Base-by-base conservation (phyloP, 2,329 filamentous ascomycete species). In the Sordariomycetes sp. region DNA sequence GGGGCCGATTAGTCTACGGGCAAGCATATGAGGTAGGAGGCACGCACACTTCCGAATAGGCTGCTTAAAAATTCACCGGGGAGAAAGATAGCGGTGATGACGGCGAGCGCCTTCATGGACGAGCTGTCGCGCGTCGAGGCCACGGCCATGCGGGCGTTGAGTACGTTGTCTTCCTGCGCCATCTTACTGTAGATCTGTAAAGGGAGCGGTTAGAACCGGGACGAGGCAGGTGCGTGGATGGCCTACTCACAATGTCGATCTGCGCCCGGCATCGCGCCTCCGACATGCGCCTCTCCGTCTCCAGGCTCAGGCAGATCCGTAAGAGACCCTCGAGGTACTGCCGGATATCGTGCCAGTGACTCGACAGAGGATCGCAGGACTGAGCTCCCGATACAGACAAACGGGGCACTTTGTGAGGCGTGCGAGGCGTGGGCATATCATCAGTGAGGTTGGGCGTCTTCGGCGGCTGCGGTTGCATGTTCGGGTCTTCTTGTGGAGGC, bases 31-130 rank as follows among this genome's bases (percentile, higher is more conserved):
- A n/a, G n/a, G n/a, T n/a, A n/a, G n/a, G n/a, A n/a, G n/a, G n/a
- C 71, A 77, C 75, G 53, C 72, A 73, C 66, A 76, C n/a, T 74
- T 54, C 74, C 75, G 60, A 77, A 76, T 2, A 77, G 66, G 7
- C 73, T 74, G 28, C 72, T 71, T 40, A 77, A 72, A 61, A 75
- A 77, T 59, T 77, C 74, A 53, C 74, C 75, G 0, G 74, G 75
- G 3, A 77, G 68, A 62, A 77, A 77, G n/a, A 77, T 67, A 16
- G 75, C 75, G 0, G 75, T 77, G 58, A 77, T 76, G 32, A 77
- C 73, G 1, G 75, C 75, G 0, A 77, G 65, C 1, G 74, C 74
- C 51, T 77, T 77, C 74, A 77, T 77, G 1, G 74, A 76, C 0
- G 74, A 76, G 22, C 71, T 75, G 64, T 77, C 75, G 18, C 71